Evolutionary conservation across 1,284 basidiomycete species (phyloP), one percentile per base, ranked within the genome.

Genomic region (Ganoderma resinaceum): DNA sequence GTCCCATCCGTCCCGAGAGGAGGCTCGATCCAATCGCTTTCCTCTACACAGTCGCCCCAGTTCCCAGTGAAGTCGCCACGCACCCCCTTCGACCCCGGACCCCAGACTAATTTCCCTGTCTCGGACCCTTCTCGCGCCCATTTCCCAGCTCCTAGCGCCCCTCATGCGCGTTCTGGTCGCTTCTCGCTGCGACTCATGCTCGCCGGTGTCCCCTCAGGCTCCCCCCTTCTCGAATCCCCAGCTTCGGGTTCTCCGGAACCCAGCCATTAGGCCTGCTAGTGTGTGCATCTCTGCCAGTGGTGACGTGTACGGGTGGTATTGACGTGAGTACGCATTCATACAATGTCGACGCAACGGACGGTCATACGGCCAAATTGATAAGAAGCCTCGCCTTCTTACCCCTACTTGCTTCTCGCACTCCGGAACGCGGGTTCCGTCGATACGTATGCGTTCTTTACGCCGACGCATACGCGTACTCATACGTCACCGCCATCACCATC

Each of bases 361-460:
- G 46, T 49, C 46, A 26, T 26, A 49, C 46, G 46, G 46, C 46
- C 23, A 23, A 26, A 49, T 49, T 23, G 46, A 49, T 49, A 49
- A 49, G 46, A 26, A 49, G 46, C 11, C 9, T 49, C 23, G 23
- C 46, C 46, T 7, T 23, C 46, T 7, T 23, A 26, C 46, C 9
- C 26, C 31, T 55, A 18, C 53, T 20, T 33, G 29, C 14, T 31
- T 7, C 26, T 38, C 9, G 7, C 23, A 26, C 26, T 14, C 53
- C 53, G 53, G 53, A 55, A 31, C 53, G 53, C 53, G 29, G 31
- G 16, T 55, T 11, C 53, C 53, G 53, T 55, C 52, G 29, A 33
- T 55, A 29, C 52, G 52, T 33, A 33, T 31, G 52, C 52, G 29
- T 16, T 55, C 29, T 55, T 31, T 55, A 55, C 53, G 53, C 53